Evolutionary conservation across 257 asterid species (phyloP), one percentile per base, ranked within the genome.

Genomic region (Solanum gandarillasii): DNA sequence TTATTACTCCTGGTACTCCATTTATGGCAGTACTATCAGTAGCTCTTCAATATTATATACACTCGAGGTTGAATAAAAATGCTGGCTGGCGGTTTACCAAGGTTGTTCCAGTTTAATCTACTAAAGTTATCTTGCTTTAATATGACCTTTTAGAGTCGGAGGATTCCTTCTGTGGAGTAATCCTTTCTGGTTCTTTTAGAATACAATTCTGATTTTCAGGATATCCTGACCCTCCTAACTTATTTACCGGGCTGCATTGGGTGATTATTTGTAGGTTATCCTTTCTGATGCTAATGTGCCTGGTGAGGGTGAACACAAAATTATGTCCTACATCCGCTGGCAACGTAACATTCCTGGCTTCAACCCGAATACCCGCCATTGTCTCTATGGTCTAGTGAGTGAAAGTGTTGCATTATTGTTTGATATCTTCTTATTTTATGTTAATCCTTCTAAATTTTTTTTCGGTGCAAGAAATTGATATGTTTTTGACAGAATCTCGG

Each of bases 221-320:
- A 89, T 90, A 75, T 89, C 83, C 87, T 88, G 48, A 85, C 87
- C 86, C 89, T 89, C 91, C 90, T 89, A 83, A 89, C 87, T 91
- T 94, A 90, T 90, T 91, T 89, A 91, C 88, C 90, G 91, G 89
- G 92, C 90, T 93, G 92, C 93, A 91, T 91, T 93, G 94, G 93
- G 89, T 94, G 92, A 87, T 94, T 91, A 87, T 92, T 91, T 92
- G 93, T 93, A 97, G 99, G 99, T 97, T 90, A 93, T 95, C 88
- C 98, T 97, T 76, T 97, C 99, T 85, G 99, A 95, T 91, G 93
- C 99, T 87, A 97, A 95, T 90, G 98, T 95, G 91, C 98, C 99
- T 91, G 99, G 99, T 23, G 99, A 97, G 94, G 99, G 99, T 52
- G 99, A 97, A 93, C 99, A 97, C 95, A 97, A 97, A 88, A 90